Base-by-base conservation (phyloP, 352 stramenopile species). In the Plasmopara halstedii region DNA sequence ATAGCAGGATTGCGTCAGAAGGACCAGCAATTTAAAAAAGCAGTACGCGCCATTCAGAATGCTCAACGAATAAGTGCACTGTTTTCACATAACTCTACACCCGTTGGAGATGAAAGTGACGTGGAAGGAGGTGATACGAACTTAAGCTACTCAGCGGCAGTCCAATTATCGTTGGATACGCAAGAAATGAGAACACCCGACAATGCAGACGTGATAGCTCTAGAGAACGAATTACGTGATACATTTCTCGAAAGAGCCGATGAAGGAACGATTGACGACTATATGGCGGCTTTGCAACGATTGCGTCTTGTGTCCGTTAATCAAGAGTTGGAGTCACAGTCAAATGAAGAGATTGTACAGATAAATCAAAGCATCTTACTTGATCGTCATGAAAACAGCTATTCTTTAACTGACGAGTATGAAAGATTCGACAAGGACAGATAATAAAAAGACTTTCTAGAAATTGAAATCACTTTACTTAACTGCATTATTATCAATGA, bases 1-100 rank as follows among this genome's bases (percentile, higher is more conserved):
- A 80, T 89, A 50, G 70, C 68, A 3, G 69, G 68, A 17, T 52
- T 89, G 33, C 66, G 79, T 35, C 62, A 51, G 21, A 89, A 89
- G 44, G 78, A 89, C 22, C 73, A 69, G 27, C 70, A 63, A 17
- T 88, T 88, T 39, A 81, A 84, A 43, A 82, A 83, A 44, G 64
- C 73, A 10, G 75, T 89, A 10, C 32, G 69, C 6, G 69, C 70
- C 23, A 83, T 88, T 43, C 67, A 68, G 13, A 69, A 74, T 38
- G 38, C 68, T 40, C 66, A 82, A 50, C 53, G 55, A 15, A 46
- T 85, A 15, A 57, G 65, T 25, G 13, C 56, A 8, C 15, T 64
- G 21, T 48, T 61, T 20, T 10, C 37, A 1, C 15, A 36, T 10
- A 27, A 42, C 23, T 31, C 44, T 31, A 42, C 18, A 33, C 18